Base-by-base conservation (phyloP, 179 eudicot genomes). In the Heliamphora pulchella region DNA sequence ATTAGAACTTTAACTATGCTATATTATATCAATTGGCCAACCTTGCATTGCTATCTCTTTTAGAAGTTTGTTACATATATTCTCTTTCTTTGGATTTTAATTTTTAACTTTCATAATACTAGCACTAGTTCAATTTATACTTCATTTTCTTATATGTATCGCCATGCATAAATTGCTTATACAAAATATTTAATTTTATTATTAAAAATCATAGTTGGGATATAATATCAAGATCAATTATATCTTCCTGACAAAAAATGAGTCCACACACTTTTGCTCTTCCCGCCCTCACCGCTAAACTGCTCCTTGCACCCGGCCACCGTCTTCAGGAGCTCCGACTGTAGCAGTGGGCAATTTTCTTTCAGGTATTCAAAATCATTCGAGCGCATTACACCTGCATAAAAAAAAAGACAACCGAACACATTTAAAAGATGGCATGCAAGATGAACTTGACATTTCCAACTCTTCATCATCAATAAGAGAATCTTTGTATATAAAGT, bases 401-500 rank as follows among this genome's bases (percentile, higher is more conserved):
- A n/a, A 50, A 54, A 13, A n/a, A n/a, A 20, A 31, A 3, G 39
- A 50, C 11, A 63, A 11, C 69, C 3, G 59, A 13, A 8, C 13
- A 55, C 8, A 7, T 10, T 17, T 17, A 20, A 9, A 17, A 79
- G 80, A 82, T 50, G 31, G 31, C 31, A 76, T 84, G 66, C 86
- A 81, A 68, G 89, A 84, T 41, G 92, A 89, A 80, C 91, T 84
- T 71, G 89, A 81, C 66, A 86, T 87, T 80, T 83, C 70, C 81
- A 81, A 81, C 80, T 47, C 71, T 48, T 86, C 94, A 69, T 91
- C 97, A 84, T 90, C 96, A 71, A 88, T 77, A 74, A 95, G 90
- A 54, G 86, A 78, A 85, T 93, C 98, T 86, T 86, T 89, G 84
- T 95, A 95, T 77, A 95, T 85, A 79, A 93, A 95, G 86, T 93